Percentiles rank a stretch among this genome's conserved stretches.
Evolutionary conservation across 768 basidiomycete genomes (phyloP).

Genomic region (Candolleomyces aberdarensis): DNA sequence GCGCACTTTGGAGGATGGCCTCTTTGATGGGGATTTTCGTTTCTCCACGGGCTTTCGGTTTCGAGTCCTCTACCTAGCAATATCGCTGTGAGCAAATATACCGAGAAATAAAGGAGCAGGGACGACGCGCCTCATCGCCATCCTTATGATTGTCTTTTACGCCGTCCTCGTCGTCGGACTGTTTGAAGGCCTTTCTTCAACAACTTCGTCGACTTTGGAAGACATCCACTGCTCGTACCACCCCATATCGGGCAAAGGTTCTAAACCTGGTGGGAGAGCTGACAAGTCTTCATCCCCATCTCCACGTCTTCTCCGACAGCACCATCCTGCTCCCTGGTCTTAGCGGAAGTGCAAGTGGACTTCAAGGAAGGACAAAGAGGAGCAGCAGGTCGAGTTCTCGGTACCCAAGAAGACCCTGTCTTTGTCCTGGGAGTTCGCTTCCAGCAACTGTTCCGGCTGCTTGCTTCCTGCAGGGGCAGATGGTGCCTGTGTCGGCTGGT

Average conservation of each 20-base stretch:
- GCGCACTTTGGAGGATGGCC: slow-evolving; percentile 68
- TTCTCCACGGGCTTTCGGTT: no score
- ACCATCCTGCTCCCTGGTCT: background rate
- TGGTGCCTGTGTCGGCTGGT: no score
- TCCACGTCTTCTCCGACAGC: slow-evolving; percentile 2
- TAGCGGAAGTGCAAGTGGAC: slow-evolving; percentile 12
- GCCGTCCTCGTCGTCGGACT: slow-evolving; percentile 54
- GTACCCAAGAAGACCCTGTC: slow-evolving; percentile 67
- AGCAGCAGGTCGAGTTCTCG: slow-evolving; percentile 25
- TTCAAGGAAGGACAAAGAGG: slow-evolving; percentile 3
- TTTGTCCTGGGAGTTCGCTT: slow-evolving; percentile 59
- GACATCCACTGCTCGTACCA: slow-evolving; percentile 72
- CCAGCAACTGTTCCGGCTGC: slow-evolving; percentile 66
- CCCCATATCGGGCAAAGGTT: slow-evolving; percentile 61
- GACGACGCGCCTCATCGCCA: slow-evolving; percentile 7
- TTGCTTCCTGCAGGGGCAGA: slow-evolving; percentile 9
- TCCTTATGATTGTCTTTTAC: slow-evolving; percentile 7
- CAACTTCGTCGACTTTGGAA: slow-evolving; percentile 33
- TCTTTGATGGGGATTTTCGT: no score
- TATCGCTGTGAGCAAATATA: background rate
- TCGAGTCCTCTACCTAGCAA: slow-evolving; percentile 1
- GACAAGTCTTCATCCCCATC: slow-evolving; percentile 12
- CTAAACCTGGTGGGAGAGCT: slow-evolving; percentile 20
- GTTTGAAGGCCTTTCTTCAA: slow-evolving; percentile 49
- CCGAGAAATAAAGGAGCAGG: background rate